Evolutionary conservation across 2,329 filamentous ascomycete species (phyloP), one percentile per base, ranked within the genome.

Genomic region (Ilyonectria sp.): DNA sequence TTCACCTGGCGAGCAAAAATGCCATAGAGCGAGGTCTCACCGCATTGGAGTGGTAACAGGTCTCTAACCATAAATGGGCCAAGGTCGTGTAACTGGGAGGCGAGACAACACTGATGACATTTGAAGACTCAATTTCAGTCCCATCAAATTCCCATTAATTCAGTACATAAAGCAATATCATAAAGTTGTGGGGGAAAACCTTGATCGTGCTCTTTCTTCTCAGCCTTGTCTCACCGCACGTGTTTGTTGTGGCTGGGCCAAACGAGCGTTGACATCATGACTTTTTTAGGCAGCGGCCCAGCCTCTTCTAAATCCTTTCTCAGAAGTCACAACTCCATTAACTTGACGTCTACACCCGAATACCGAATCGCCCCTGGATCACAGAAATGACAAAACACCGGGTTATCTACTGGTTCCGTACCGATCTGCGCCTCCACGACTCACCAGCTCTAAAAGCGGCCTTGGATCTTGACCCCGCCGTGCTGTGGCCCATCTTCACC

Each of bases 401-500:
- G 33, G 91, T 94, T 2, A 86, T 94, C 37, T 94, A 93, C 78
- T 94, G 92, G 92, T 94, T 94, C 75, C 88, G 93, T 61, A 94
- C 93, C 6, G 93, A 94, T 77, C 84, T 94, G 11, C 90, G 93
- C 21, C 86, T 95, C 2, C 92, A 94, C 80, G 93, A 94, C 79
- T 94, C 91, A 0, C 92, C 92, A 9, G 92, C 92, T 1, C 83
- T 95, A 29, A 86, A 90, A 77, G 91, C 92, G 2, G 93, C 93
- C 0, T 80, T 95, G 8, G 90, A 92, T 65, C 84, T 94, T 7
- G 84, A 92, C 0, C 91, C 92, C 1, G 86, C 87, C 59, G 89
- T 87, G 21, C 82, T 95, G 29, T 94, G 91, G 83, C 92, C 92
- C 1, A 87, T 94, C 52, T 95, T 93, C 86, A 93, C 91, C 1